Evolutionary conservation across 1,284 basidiomycete genomes (phyloP), one percentile per base, ranked within the genome.

Genomic region (Earliella scabrosa): DNA sequence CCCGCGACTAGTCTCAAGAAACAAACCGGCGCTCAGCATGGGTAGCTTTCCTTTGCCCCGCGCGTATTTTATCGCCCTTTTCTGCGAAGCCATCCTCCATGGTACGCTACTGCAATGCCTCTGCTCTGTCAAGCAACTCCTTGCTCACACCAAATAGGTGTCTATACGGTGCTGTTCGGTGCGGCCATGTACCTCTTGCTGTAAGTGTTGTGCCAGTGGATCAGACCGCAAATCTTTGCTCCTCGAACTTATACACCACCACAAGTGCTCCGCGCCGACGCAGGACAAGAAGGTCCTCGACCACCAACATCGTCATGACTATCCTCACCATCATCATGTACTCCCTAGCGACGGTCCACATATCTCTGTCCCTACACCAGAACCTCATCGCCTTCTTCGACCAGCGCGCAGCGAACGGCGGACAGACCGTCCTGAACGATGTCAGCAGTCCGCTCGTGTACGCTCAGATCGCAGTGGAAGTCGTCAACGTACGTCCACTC

Each of bases 331-430:
- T 49, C 16, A 11, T 49, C 20, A 54, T 54, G 52, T 54, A 54
- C 32, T 20, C 27, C 26, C 20, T 54, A 5, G 31, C 52, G 13
- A 54, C 52, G 7, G 23, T 21, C 14, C 52, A 54, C 26, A 38
- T 48, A 6, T 45, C 39, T 2, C 45, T 54, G 2, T 32, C 45
- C 0, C 20, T 36, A n/a, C 39, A 27, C 2, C 38, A 48, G 11
- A 43, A 43, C 35, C 24, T 49, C 16, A 54, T 54, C n/a, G 52
- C 52, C 4, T 48, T 54, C 46, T 54, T 54, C 45, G 23, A 48
- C n/a, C 38, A 54, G 16, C 52, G 47, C 26, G 45, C 52, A 2
- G 40, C 45, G 2, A 45, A 54, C 2, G 52, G 52, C 7, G 45
- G 18, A 2, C 18, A 18, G 13, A 43, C 27, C 14, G 40, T 49